Conservation (phyloP, 345 rosid species). For the Nasturtium officinale region DNA sequence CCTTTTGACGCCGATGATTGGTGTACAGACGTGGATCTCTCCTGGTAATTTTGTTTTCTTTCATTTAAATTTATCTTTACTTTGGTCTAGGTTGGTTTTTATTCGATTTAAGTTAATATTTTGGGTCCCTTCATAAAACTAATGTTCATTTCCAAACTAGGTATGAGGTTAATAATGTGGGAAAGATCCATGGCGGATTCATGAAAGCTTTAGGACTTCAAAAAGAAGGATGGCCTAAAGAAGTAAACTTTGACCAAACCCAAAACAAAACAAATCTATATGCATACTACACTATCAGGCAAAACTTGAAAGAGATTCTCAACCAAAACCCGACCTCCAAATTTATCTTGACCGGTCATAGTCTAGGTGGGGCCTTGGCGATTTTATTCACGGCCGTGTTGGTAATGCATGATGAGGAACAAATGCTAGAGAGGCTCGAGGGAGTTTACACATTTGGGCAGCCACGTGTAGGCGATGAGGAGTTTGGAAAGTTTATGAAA, state of each 20-base stretch:
- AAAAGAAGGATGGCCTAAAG: conserved; percentile 48
- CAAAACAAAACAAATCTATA: conserved; percentile 29
- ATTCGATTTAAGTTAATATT: not conserved
- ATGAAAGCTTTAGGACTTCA: conserved; percentile 67
- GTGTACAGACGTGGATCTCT: conserved; percentile 56
- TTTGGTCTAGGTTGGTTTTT: not conserved
- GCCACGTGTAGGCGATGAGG: conserved; percentile 57
- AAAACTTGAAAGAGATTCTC: conserved; percentile 39
- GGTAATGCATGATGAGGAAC: conserved; percentile 46
- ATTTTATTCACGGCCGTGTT: conserved; percentile 48
- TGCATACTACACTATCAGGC: conserved; percentile 52
- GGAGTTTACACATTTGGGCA: conserved; percentile 66
- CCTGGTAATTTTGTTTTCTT: conserved; percentile 47
- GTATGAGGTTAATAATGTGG: conserved; percentile 51
- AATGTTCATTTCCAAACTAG: not conserved
- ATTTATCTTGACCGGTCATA: conserved; percentile 59
- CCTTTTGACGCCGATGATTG: conserved; percentile 60
- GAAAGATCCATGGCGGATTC: conserved; percentile 63
- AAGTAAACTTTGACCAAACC: conserved; percentile 29
- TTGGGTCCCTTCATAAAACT: not conserved
- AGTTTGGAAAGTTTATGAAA: conserved; percentile 52
- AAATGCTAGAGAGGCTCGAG: conserved; percentile 51
- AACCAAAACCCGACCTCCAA: conserved; percentile 43
- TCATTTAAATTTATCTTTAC: not conserved
- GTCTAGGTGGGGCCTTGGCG: conserved; percentile 62